Percentiles rank a stretch among this genome's conserved stretches.
phyloP scores from a whole-genome alignment of 225 moss, liverwort and hornwort species.

The Sphagnum contortum region DNA sequence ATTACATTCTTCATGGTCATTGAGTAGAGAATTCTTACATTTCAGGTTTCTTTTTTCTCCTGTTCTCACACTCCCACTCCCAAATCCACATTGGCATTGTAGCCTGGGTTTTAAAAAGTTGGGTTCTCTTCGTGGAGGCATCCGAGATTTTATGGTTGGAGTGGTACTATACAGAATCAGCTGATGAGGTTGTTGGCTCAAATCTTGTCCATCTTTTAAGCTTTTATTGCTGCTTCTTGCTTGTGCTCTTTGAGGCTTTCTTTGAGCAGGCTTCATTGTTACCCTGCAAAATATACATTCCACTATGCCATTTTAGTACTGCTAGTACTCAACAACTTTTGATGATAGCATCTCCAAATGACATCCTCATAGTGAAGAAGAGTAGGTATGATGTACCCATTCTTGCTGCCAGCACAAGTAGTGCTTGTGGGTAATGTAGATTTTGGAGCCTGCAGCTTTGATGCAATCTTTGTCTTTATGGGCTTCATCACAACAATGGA shows the following conservation, averaged over 20 bases:
- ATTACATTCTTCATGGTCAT: constrained; percentile 16
- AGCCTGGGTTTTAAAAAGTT: not conserved
- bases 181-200: no score
- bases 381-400: constrained; percentile 9
- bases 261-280: constrained; percentile 3
- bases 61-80: not conserved
- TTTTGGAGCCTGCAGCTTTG: constrained; percentile 13
- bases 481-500: constrained; percentile 3
- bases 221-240: not conserved
- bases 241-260: constrained; percentile 8
- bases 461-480: constrained; percentile 3
- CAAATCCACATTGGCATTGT: not conserved
- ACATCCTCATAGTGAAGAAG: not conserved
- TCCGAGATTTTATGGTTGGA: no score
- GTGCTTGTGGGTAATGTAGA: not conserved
- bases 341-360: no score
- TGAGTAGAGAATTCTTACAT: constrained; percentile 4
- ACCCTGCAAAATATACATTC: constrained; percentile 6
- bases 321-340: no score
- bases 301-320: no score
- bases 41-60: constrained; percentile 2
- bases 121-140: constrained; percentile 3
- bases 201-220: not conserved
- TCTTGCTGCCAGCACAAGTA: constrained; percentile 7
- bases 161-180: no score